Evolutionary conservation across 306 rosid species (phyloP), one percentile per base, ranked within the genome.

Genomic region (Pterocarpus santalinus): DNA sequence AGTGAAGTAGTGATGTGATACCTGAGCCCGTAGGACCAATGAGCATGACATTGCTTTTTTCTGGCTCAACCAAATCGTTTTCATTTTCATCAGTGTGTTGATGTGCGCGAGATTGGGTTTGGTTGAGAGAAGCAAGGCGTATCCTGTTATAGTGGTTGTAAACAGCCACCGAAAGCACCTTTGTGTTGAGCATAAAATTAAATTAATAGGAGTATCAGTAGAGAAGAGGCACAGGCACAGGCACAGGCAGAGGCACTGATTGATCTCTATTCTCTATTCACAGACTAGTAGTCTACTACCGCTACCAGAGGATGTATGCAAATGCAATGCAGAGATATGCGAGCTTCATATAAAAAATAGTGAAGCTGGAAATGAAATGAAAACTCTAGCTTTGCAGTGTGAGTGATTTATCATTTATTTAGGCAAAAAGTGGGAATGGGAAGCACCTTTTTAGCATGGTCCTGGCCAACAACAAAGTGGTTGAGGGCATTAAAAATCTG

Each of bases 11-110:
- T 7, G 7, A 1, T 4, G 6, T 2, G 9, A 22, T 68, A 68
- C 93, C 95, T 61, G 96, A 91, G 53, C 96, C 96, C 1, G 96
- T 91, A 58, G 96, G 96, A 76, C 93, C 96, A 77, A 89, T 85
- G 80, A 91, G 76, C 60, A 91, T 81, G 4, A 91, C 82, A 80
- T 91, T 91, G 81, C 90, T 91, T 85, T 91, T 91, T 58, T 91
- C 93, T 46, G 88, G 82, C 52, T 91, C 92, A 55, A 91, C 89
- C 39, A 9, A 34, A 66, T 91, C 93, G 60, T 72, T 55, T 41
- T 86, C 89, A 67, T 82, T 81, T 46, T 3, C 8, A 6, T 33
- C 8, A 14, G 14, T 11, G 4, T 51, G 30, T 8, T 22, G 28
- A 22, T 22, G 28, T 22, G 28, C 28, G 1, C 28, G 1, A 22